Percentiles rank a stretch among this genome's conserved stretches.
Evolutionary conservation across 257 asterid genomes (phyloP).

Genomic region (Orobanche coerulescens): DNA sequence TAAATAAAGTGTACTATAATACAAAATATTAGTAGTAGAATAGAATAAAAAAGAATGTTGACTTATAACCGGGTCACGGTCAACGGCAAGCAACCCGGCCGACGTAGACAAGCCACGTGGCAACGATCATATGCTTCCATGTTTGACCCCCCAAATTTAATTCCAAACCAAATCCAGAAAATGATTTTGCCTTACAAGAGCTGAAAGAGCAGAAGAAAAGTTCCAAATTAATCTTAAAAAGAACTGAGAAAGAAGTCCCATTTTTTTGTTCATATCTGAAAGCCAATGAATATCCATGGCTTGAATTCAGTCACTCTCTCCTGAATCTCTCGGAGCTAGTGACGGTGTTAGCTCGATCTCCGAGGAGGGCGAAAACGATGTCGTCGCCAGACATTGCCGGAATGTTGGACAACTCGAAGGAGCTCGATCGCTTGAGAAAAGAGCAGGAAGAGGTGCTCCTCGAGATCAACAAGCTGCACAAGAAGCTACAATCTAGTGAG

Average conservation of each 20-base stretch:
- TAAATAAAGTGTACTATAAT: too few species aligned
- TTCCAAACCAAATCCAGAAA: conserved; percentile 13
- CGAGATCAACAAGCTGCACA: conserved; percentile 91
- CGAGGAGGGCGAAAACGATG: conserved; percentile 30
- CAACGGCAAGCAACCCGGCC: not conserved
- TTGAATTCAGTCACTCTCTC: conserved; percentile 13
- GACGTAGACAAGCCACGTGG: conserved; percentile 25
- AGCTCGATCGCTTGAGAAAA: conserved; percentile 91
- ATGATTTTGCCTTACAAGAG: not conserved
- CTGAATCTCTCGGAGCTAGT: conserved; percentile 18
- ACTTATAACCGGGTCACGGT: not conserved
- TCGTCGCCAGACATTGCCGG: conserved; percentile 69
- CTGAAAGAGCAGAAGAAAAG: too few species aligned
- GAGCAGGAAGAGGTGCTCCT: conserved; percentile 65
- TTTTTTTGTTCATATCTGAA: not conserved
- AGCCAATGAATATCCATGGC: conserved; percentile 3
- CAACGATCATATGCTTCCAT: conserved; percentile 8
- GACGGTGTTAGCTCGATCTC: conserved; percentile 29
- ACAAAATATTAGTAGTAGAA: too few species aligned
- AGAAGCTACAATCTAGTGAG: conserved; percentile 79
- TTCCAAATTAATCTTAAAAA: too few species aligned
- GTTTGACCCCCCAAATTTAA: conserved; percentile 24
- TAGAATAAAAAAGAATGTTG: too few species aligned
- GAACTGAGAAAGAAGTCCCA: not conserved
- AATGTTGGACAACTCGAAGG: conserved; percentile 68